Evolutionary conservation across 164 flowering plant genomes (phyloP), one percentile per base, ranked within the genome.

Genomic region (Tinospora cordifolia): DNA sequence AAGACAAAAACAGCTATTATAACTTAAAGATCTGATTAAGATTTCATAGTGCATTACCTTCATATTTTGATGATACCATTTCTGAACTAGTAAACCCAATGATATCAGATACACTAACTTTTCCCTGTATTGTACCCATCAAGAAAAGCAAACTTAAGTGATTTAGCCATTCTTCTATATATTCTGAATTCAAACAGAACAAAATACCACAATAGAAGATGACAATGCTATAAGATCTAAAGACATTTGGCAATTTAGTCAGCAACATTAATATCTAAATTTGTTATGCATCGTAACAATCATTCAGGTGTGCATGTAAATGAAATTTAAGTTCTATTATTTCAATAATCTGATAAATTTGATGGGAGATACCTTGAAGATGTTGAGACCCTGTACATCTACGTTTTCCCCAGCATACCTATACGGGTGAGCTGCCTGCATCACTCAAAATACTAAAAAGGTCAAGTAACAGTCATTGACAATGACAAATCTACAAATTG

Each of bases 401-500:
- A 86, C 79, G 76, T 81, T 90, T 57, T 92, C 98, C 70, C 91
- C 95, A 22, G 87, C 83, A 82, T 86, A 89, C 73, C 84, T 90
- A 76, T 81, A 88, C 4, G 87, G 87, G 51, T 87, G 87, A 67
- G 82, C 85, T 30, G 77, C 72, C 98, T 92, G 84, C 62, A 68
- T 3, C 75, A 17, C 40, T 44, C 21, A 44, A 22, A 69, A 75
- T 17, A 21, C 46, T 46, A 59, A 41, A 62, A n/a, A n/a, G 13
- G 5, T 47, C 49, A 30, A 68, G 39, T 44, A 25, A n/a, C 39
- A n/a, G 15, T 27, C 60, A 54, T 24, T 27, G 9, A 44, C 27
- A 12, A 8, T 7, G 15, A 13, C 38, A 38, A 8, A 64, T 6
- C 36, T 30, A 6, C 19, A 27, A 30, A 14, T 9, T 30, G 15